phyloP scores from a whole-genome alignment of 805 yeast species.

The Phaffomyces opuntiae region DNA sequence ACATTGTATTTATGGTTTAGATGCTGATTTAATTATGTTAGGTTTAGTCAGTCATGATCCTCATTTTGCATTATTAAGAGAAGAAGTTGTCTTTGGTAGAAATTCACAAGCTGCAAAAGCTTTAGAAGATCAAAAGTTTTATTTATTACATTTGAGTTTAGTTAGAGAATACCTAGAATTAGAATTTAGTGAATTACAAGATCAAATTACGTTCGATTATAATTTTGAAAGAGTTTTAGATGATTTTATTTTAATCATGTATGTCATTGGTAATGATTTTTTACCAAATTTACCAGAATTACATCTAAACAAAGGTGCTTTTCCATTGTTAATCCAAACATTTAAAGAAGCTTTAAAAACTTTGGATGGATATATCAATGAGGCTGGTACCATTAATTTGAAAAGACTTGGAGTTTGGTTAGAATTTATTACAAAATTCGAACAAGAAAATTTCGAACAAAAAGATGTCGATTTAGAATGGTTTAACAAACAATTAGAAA shows the following conservation, averaged over 20 bases:
- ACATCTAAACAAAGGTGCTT: slow-evolving; percentile 91
- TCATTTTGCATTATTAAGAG: slow-evolving; percentile 90
- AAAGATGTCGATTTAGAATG: slow-evolving; percentile 81
- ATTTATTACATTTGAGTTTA: slow-evolving; percentile 73
- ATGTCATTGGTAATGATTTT: slow-evolving; percentile 97
- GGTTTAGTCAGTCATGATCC: slow-evolving; percentile 97
- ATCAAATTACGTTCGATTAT: slow-evolving; percentile 54
- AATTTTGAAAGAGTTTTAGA: slow-evolving; percentile 86
- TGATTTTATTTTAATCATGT: slow-evolving; percentile 86
- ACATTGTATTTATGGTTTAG: slow-evolving; percentile 96
- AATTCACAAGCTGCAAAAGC: slow-evolving; percentile 33
- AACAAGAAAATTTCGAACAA: slow-evolving; percentile 78
- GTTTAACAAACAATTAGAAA: slow-evolving; percentile 82
- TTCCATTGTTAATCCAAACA: slow-evolving; percentile 84
- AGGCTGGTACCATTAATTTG: slow-evolving; percentile 75
- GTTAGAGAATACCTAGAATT: slow-evolving; percentile 86
- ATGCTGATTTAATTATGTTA: slow-evolving; percentile 93
- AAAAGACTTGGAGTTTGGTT: slow-evolving; percentile 70
- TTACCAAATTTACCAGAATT: slow-evolving; percentile 93
- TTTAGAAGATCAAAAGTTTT: slow-evolving; percentile 75
- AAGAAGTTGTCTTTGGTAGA: slow-evolving; percentile 86
- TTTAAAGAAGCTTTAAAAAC: slow-evolving; percentile 73
- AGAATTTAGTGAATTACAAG: slow-evolving; percentile 71
- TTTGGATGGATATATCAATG: slow-evolving; percentile 79
- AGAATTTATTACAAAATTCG: slow-evolving; percentile 68